Evolutionary conservation across 768 basidiomycete genomes (phyloP), one percentile per base, ranked within the genome.

Genomic region (Boletus eberwhitei): DNA sequence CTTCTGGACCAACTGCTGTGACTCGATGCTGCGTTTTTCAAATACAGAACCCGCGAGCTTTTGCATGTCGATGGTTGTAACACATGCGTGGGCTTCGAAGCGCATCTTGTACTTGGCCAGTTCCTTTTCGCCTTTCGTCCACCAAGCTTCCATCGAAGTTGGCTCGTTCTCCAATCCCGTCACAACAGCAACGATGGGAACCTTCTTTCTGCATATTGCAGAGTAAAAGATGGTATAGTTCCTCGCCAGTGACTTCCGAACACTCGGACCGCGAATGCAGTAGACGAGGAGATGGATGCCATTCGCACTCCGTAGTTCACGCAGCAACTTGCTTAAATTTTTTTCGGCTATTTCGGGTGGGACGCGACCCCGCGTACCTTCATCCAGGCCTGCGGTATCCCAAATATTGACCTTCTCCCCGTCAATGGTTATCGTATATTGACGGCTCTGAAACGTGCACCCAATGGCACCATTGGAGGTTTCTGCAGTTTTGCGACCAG

Each of bases 81-180:
- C 67, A 53, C 78, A 78, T 17, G 74, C 78, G n/a, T 74, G 69
- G 8, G 64, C 71, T 19, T 66, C 55, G n/a, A 77, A 76, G 39
- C 55, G 52, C 64, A 78, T 79, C 29, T 65, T 65, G 45, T 71
- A 60, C 29, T 44, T 53, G 40, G 57, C 61, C 48, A 79, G 69
- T 2, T 57, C 58, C 36, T 55, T 55, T 46, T 70, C 60, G 48
- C 76, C 76, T 41, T 49, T 53, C 5, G 29, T 36, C 77, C 75
- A 78, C 77, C 77, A 78, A 41, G 59, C 57, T 1, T 68, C 67
- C 67, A 74, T 74, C 19, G 65, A 61, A 3, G 11, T 17, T 4
- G 69, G 56, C 31, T 74, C 65, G 39, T 72, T 68, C 57, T 73
- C 73, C 40, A 73, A 55, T 21, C 62, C 67, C 2, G 68, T 74